Conservation (phyloP, 768 basidiomycete species). For the Strobilomyces confusus region DNA sequence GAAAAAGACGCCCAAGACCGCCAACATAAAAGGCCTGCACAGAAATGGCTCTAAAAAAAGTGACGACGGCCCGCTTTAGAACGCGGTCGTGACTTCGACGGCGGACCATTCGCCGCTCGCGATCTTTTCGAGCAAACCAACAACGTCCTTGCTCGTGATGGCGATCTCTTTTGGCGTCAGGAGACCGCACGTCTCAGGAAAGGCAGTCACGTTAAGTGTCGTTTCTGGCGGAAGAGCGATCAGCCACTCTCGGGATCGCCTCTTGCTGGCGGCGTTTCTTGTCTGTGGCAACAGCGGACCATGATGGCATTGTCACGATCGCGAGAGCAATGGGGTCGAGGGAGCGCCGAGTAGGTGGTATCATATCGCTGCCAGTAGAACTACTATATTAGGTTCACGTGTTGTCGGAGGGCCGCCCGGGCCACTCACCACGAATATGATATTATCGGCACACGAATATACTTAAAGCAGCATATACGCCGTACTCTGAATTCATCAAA, state of each 20-base stretch:
- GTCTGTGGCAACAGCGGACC: conserved; percentile 51
- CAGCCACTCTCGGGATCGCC: conserved; percentile 65
- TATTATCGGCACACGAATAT: too few relatives aligned
- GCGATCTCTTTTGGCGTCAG: conserved; percentile 53
- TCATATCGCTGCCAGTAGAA: neutral
- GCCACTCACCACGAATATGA: too few relatives aligned
- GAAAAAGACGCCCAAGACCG: conserved; percentile 25
- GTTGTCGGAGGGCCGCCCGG: too few relatives aligned
- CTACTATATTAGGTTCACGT: too few relatives aligned
- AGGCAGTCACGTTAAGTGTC: conserved; percentile 46
- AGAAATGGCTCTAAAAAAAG: conserved; percentile 30
- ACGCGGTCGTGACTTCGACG: conserved; percentile 67
- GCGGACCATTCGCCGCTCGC: conserved; percentile 53
- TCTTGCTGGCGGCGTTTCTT: conserved; percentile 52
- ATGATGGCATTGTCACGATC: conserved; percentile 25
- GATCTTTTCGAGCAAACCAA: conserved; percentile 51
- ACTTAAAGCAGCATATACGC: too few relatives aligned
- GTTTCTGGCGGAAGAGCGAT: conserved; percentile 46
- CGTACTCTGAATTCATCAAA: too few relatives aligned
- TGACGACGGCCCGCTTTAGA: conserved; percentile 75
- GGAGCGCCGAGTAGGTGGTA: too few relatives aligned
- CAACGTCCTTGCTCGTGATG: conserved; percentile 51
- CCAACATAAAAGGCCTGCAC: conserved; percentile 17
- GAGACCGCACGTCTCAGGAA: conserved; percentile 56
- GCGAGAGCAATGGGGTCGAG: neutral